Base-by-base conservation (phyloP, 2,329 filamentous ascomycete species). In the Penicillium sp. region DNA sequence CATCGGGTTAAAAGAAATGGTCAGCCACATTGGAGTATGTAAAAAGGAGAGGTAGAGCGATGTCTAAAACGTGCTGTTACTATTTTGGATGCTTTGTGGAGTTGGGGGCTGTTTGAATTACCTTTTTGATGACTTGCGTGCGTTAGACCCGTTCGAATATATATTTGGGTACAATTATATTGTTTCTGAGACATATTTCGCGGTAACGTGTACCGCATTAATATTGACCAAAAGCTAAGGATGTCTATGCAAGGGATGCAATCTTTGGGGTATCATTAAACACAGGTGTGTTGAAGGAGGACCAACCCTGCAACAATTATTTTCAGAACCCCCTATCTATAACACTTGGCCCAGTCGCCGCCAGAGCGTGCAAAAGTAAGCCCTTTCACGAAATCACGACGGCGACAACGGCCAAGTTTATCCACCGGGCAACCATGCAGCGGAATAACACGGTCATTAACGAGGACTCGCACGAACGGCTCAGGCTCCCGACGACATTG, bases 381-480 rank as follows among this genome's bases (percentile, higher is more conserved):
- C 61, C 89, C 89, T 31, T 89, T 77, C 14, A 97, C 82, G 73
- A 93, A 96, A 11, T 79, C 81, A 59, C 78, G 76, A 58, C 95
- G 70, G 59, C 70, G 82, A 71, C 92, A 97, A 31, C 89, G 80
- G 2, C 92, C 92, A 50, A 87, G 72, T 47, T 73, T 66, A 73
- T 96, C 91, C 4, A 81, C 86, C 11, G 79, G 81, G 72, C 92
- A 97, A 47, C 81, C 85, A 62, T 83, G 77, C 54, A 96, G 73
- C 11, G 86, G 85, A 56, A 92, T 79, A 2, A 96, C 90, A 24
- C 90, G 82, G 68, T 95, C 91, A 73, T 97, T 96, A 35, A 97
- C 78, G 57, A 97, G 75, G 5, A 95, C 80, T 37, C 92, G 82
- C 11, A 97, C 89, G 50, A 88, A 78, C 72, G 94, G 89, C 67